Conservation (phyloP, 1,139 yeast genomes). For the Saccharomyces hybrid region DNA sequence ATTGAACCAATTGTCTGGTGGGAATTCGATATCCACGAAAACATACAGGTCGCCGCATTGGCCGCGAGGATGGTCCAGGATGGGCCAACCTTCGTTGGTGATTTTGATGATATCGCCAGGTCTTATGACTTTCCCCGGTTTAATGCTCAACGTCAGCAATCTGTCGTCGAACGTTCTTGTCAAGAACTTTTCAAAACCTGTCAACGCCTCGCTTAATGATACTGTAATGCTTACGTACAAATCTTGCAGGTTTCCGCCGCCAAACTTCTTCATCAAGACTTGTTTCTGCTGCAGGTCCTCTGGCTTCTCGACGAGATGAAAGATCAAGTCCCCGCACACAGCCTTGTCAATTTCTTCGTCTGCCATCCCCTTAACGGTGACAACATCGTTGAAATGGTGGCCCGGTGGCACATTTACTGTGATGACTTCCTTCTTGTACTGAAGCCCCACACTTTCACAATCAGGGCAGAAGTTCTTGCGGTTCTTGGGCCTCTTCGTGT, state of each 20-base stretch:
- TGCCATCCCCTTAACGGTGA: conserved; percentile 61
- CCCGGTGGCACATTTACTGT: conserved; percentile 79
- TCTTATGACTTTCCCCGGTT: conserved; percentile 67
- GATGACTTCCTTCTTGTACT: conserved; percentile 62
- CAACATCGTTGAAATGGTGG: conserved; percentile 50
- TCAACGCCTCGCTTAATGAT: conserved; percentile 67
- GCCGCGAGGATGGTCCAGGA: conserved; percentile 33
- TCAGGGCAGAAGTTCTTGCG: conserved; percentile 68
- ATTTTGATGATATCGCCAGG: conserved; percentile 70
- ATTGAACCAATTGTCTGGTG: conserved; percentile 37
- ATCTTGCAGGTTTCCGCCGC: conserved; percentile 38
- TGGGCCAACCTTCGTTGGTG: conserved; percentile 82
- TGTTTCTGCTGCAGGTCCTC: conserved; percentile 8
- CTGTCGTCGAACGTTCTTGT: conserved; percentile 81
- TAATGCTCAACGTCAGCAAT: conserved; percentile 53
- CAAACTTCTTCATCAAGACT: conserved; percentile 48
- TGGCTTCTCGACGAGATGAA: conserved; percentile 44
- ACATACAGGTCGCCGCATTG: conserved; percentile 70
- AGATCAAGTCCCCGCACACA: conserved; percentile 68
- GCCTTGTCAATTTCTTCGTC: conserved; percentile 67
- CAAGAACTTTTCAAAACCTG: conserved; percentile 32
- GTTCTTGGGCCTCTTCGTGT: conserved; percentile 38
- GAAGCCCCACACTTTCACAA: conserved; percentile 60
- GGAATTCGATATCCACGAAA: conserved; percentile 68
- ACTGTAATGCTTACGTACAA: conserved; percentile 53